Percentiles rank a stretch among this genome's conserved stretches.
Evolutionary conservation across 2,329 filamentous ascomycete genomes (phyloP).

Genomic region (Cytospora paraplurivora): DNA sequence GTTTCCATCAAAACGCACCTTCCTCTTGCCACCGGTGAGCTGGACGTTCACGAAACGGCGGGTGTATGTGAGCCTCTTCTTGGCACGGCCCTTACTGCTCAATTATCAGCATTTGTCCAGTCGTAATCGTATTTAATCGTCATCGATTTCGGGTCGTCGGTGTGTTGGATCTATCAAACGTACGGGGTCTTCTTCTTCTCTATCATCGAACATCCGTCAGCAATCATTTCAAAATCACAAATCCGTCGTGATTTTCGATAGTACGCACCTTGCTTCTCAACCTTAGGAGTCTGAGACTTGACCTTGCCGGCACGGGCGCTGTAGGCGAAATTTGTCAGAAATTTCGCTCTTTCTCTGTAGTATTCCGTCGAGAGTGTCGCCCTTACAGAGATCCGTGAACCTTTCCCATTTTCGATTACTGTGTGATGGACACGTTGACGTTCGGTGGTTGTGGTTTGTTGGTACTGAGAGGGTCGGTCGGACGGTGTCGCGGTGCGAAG

Average conservation of each 20-base stretch:
- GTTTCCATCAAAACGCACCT: conserved; percentile 59
- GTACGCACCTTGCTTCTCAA: conserved; percentile 30
- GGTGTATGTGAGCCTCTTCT: conserved; percentile 94
- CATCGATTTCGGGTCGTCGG: not conserved
- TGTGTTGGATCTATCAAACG: conserved; percentile 12
- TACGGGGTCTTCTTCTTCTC: conserved; percentile 32
- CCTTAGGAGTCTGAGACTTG: conserved; percentile 90
- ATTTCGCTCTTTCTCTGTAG: conserved; percentile 36
- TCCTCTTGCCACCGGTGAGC: conserved; percentile 94
- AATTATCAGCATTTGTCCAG: conserved; percentile 16
- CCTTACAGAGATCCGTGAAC: conserved; percentile 78
- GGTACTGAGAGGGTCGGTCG: conserved; percentile 12
- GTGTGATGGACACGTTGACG: conserved; percentile 21
- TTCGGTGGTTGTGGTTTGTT: conserved; percentile 24
- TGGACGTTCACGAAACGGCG: conserved; percentile 97
- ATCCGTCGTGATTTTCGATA: not conserved
- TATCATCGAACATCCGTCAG: conserved; percentile 19
- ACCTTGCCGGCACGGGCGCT: conserved; percentile 68
- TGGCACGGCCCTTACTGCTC: conserved; percentile 77
- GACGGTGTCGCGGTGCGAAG: conserved; percentile 4
- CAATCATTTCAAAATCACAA: not conserved
- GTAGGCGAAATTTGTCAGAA: conserved; percentile 24
- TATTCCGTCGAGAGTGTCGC: conserved; percentile 48
- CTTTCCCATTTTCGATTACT: conserved; percentile 71
- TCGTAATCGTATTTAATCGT: not conserved